phyloP scores from a whole-genome alignment of 2,329 filamentous ascomycete species.

The Aschersonia sp. region DNA sequence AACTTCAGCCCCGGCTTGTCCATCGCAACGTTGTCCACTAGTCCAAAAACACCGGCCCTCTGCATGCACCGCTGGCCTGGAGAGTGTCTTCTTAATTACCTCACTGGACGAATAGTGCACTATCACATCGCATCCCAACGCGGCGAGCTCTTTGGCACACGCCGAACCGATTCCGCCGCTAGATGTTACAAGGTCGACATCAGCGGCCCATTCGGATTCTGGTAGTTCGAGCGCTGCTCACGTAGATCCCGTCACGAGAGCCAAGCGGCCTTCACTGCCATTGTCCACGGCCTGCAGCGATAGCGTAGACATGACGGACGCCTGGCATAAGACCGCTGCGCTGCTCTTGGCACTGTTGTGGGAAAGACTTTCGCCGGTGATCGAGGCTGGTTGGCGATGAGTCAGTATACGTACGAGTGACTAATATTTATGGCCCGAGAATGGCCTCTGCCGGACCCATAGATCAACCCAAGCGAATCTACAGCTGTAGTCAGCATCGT shows the following conservation, averaged over 20 bases:
- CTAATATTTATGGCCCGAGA: too few relatives aligned
- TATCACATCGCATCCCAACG: slow-evolving; percentile 19
- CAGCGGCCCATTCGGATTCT: background rate
- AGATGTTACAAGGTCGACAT: background rate
- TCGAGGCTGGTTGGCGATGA: too few relatives aligned
- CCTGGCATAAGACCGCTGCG: background rate
- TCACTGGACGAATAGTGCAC: slow-evolving; percentile 19
- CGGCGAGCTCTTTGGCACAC: slow-evolving; percentile 16
- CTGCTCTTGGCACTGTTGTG: background rate
- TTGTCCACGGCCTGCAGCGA: slow-evolving; percentile 12
- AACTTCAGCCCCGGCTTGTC: background rate
- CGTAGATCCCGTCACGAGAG: slow-evolving; percentile 19
- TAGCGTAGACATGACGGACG: slow-evolving; percentile 7
- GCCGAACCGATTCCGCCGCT: slow-evolving; percentile 21
- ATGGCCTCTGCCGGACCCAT: too few relatives aligned
- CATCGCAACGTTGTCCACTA: background rate
- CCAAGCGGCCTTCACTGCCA: slow-evolving; percentile 12
- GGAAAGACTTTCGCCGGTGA: too few relatives aligned
- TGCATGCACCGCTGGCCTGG: too few relatives aligned
- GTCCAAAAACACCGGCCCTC: too few relatives aligned
- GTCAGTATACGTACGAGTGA: too few relatives aligned
- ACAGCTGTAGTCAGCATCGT: too few relatives aligned
- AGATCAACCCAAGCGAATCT: too few relatives aligned
- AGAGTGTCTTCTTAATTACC: slow-evolving; percentile 7
- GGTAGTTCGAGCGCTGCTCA: slow-evolving; percentile 2